Percentiles rank a stretch among this genome's conserved stretches.
phyloP scores from a whole-genome alignment of 306 rosid species.

The Cyclanthera cordifolia region DNA sequence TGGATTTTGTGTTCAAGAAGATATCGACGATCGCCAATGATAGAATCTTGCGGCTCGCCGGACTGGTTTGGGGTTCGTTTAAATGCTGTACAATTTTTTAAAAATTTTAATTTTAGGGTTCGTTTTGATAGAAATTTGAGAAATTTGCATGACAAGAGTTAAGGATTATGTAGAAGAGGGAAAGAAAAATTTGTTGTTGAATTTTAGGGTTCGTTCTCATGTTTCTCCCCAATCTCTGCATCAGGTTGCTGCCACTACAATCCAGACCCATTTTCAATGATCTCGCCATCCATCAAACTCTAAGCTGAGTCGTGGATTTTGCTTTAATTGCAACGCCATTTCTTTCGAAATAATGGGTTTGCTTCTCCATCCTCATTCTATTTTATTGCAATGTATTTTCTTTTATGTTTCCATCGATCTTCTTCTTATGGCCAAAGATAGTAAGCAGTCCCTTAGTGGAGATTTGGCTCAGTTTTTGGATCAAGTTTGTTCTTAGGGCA shows the following conservation, averaged over 20 bases:
- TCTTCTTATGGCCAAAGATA: slow-evolving; percentile 48
- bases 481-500: no score
- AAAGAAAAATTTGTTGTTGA: no score
- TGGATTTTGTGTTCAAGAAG: no score
- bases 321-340: slow-evolving; percentile 36
- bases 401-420: background rate
- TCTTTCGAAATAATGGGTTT: slow-evolving; percentile 46
- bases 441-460: slow-evolving; percentile 48
- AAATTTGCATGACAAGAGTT: no score
- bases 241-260: slow-evolving; percentile 52
- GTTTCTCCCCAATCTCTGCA: slow-evolving; percentile 36
- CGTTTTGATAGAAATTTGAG: no score
- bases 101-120: no score
- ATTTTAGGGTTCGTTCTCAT: no score
- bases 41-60: no score
- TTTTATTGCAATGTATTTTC: slow-evolving; percentile 11
- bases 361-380: slow-evolving; percentile 59
- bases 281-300: slow-evolving; percentile 55
- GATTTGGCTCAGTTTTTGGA: slow-evolving; percentile 61
- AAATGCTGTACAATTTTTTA: no score
- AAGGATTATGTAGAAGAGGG: no score
- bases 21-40: no score
- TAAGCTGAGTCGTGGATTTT: slow-evolving; percentile 22
- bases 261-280: slow-evolving; percentile 78
- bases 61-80: no score